These are phyloP conservation scores for Plasmodium coatneyi DNA, from an alignment of 169 alveolate genomes.

Conservation along the genomic window DNA sequence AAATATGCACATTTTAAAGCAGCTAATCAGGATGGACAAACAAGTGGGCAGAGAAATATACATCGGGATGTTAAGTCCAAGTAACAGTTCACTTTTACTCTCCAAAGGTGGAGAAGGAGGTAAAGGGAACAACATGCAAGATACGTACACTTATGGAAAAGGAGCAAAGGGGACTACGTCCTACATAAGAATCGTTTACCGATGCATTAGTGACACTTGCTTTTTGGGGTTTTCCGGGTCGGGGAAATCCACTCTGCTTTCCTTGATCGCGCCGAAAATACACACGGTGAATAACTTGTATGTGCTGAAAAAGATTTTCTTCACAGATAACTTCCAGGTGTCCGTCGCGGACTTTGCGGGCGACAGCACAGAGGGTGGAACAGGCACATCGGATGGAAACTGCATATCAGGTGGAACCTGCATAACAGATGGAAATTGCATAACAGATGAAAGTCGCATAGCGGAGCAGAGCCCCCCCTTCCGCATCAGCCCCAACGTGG, in stretches of 20 bases:
- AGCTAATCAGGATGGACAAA: constrained; percentile 24
- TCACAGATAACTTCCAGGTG: constrained; percentile 52
- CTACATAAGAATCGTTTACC: constrained; percentile 27
- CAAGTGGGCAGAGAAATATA: constrained; percentile 22
- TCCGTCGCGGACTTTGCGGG: constrained; percentile 64
- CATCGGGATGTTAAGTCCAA: constrained; percentile 42
- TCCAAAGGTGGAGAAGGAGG: constrained; percentile 73
- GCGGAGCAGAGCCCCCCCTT: not conserved
- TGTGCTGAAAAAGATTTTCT: constrained; percentile 48
- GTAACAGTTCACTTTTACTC: constrained; percentile 37
- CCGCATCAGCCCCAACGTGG: constrained; percentile 19
- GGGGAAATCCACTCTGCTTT: constrained; percentile 51
- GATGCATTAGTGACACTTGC: constrained; percentile 71
- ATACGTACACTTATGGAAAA: constrained; percentile 48
- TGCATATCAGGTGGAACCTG: not conserved
- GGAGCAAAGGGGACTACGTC: constrained; percentile 29
- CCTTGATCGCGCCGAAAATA: constrained; percentile 63
- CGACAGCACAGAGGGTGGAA: not conserved
- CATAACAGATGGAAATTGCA: not conserved
- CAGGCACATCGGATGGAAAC: not conserved
- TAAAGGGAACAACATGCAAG: constrained; percentile 65
- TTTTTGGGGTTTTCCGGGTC: constrained; percentile 33
- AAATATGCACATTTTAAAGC: constrained; percentile 51
- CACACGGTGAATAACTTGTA: constrained; percentile 65
- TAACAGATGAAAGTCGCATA: not conserved